Conservation (phyloP, 2,329 filamentous ascomycete species). For the Aspergillus sclerotialis region DNA sequence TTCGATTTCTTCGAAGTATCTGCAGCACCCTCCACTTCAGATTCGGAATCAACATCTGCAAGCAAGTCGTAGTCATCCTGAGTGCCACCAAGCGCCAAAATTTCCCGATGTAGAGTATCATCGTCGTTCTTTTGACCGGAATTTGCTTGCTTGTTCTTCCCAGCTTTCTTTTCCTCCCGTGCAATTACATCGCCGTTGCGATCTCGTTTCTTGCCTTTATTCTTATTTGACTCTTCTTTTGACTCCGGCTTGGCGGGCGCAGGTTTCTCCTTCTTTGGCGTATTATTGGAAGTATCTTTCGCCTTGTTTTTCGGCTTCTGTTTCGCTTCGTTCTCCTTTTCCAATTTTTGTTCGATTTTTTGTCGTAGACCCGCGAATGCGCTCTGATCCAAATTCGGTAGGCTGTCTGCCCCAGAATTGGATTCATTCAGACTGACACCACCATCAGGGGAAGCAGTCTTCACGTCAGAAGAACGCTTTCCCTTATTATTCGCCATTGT, state of each 20-base stretch:
- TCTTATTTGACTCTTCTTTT: slow-evolving; percentile 15
- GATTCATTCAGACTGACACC: slow-evolving; percentile 11
- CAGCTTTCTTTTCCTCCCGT: slow-evolving; percentile 23
- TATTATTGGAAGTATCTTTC: slow-evolving; percentile 12
- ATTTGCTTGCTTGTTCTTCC: slow-evolving; percentile 14
- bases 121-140: slow-evolving; percentile 15
- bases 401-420: slow-evolving; percentile 14
- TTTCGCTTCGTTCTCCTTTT: slow-evolving; percentile 23
- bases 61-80: slow-evolving; percentile 43
- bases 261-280: slow-evolving; percentile 18
- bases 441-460: slow-evolving; percentile 9
- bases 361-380: slow-evolving; percentile 36
- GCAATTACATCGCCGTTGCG: slow-evolving; percentile 39
- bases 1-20: slow-evolving; percentile 16
- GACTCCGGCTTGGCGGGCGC: slow-evolving; percentile 11
- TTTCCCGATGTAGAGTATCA: slow-evolving; percentile 35
- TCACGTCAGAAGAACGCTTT: slow-evolving; percentile 24
- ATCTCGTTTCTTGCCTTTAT: slow-evolving; percentile 40
- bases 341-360: slow-evolving; percentile 35
- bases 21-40: slow-evolving; percentile 36
- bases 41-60: slow-evolving; percentile 38
- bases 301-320: slow-evolving; percentile 24
- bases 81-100: slow-evolving; percentile 42
- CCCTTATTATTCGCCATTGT: slow-evolving; percentile 34
- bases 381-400: slow-evolving; percentile 30